Evolutionary conservation across 2,329 filamentous ascomycete species (phyloP).

Genomic region (Penicillium sp.): DNA sequence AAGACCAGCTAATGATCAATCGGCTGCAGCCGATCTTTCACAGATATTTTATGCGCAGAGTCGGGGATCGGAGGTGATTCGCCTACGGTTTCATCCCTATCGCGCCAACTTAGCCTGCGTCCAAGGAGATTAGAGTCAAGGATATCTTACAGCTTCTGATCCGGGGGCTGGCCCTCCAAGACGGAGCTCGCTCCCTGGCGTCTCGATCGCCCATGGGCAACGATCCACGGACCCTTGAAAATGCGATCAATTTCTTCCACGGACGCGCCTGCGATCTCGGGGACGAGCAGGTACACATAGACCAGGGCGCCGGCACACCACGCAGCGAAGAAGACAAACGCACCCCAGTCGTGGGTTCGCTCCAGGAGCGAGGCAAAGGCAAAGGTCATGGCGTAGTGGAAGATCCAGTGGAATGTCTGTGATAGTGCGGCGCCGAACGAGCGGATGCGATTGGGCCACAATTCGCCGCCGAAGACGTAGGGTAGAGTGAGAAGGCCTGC

Average conservation of each 20-base stretch:
- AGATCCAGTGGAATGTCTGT: slow-evolving; percentile 45
- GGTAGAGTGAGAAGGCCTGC: slow-evolving; percentile 42
- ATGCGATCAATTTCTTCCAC: slow-evolving; percentile 36
- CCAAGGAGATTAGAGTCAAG: not conserved
- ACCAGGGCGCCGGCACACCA: slow-evolving; percentile 40
- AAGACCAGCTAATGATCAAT: not conserved
- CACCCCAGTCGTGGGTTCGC: slow-evolving; percentile 42
- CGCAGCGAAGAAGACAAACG: slow-evolving; percentile 44
- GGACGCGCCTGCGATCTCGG: slow-evolving; percentile 31
- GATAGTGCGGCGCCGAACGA: slow-evolving; percentile 44
- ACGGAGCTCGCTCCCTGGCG: not conserved
- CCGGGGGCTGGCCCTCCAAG: not conserved
- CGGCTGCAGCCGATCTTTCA: not conserved
- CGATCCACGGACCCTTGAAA: slow-evolving; percentile 4
- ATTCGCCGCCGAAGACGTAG: slow-evolving; percentile 46
- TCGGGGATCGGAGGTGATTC: not conserved
- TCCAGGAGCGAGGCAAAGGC: slow-evolving; percentile 37
- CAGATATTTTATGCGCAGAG: not conserved
- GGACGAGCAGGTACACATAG: slow-evolving; percentile 43
- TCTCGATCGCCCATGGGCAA: not conserved
- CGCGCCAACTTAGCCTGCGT: not conserved
- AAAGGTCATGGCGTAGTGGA: slow-evolving; percentile 41
- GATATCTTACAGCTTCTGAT: not conserved
- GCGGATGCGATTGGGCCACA: slow-evolving; percentile 48
- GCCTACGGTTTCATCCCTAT: not conserved